phyloP scores from a whole-genome alignment of 306 rosid species.

The Geum urbanum region DNA sequence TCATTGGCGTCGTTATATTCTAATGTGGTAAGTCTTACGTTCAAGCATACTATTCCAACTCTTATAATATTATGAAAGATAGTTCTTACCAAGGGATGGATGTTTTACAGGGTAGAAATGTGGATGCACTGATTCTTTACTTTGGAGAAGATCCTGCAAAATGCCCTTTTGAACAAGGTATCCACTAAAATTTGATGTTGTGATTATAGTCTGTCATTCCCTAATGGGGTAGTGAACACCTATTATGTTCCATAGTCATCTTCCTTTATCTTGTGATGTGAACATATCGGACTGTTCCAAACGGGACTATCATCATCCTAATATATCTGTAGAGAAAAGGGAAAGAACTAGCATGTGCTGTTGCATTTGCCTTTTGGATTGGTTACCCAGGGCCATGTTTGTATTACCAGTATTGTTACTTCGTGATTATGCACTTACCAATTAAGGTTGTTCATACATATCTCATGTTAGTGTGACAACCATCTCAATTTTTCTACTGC shows the following conservation, averaged over 20 bases:
- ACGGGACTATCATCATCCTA: not conserved
- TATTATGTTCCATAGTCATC: no score
- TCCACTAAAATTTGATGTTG: not conserved
- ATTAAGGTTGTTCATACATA: not conserved
- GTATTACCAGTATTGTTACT: not conserved
- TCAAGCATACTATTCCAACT: not conserved
- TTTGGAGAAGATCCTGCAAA: slow-evolving; percentile 94
- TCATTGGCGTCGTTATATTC: slow-evolving; percentile 79
- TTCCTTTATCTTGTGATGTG: not conserved
- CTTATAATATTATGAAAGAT: not conserved
- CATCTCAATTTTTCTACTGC: slow-evolving; percentile 28
- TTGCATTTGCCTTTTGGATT: not conserved
- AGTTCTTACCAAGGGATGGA: slow-evolving; percentile 24
- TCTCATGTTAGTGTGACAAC: not conserved
- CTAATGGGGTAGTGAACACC: not conserved
- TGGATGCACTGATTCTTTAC: slow-evolving; percentile 77
- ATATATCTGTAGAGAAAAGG: not conserved
- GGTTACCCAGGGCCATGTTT: not conserved
- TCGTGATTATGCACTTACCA: no score
- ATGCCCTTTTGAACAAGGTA: slow-evolving; percentile 92
- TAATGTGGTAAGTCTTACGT: slow-evolving; percentile 59
- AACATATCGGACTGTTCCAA: not conserved
- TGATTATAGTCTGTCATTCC: not conserved
- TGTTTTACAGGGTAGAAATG: slow-evolving; percentile 71
- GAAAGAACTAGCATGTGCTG: not conserved